Evolutionary conservation across 768 basidiomycete species (phyloP).

Genomic region (Suillus weaverae): DNA sequence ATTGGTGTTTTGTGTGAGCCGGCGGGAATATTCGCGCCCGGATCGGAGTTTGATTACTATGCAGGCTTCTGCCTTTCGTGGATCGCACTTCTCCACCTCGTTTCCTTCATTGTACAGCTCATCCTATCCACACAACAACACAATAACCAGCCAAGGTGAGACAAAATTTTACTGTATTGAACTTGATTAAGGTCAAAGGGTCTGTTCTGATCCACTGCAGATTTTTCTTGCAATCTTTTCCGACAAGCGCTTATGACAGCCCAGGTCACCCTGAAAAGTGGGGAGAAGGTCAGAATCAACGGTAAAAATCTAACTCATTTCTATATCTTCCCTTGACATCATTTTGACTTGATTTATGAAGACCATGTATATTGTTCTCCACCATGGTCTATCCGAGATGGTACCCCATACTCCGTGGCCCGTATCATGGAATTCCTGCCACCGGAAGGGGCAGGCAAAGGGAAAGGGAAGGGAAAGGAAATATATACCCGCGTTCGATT

Average conservation of each 20-base stretch:
- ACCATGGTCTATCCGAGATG: slow-evolving; percentile 88
- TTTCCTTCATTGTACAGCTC: slow-evolving; percentile 32
- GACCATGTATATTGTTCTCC: slow-evolving; percentile 98
- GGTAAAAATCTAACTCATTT: slow-evolving; percentile 49
- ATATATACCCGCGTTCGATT: slow-evolving; percentile 82
- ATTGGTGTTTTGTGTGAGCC: not conserved
- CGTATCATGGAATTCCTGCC: slow-evolving; percentile 97
- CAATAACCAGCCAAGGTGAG: slow-evolving; percentile 21
- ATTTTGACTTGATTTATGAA: slow-evolving; percentile 41
- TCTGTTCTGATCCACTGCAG: slow-evolving; percentile 8
- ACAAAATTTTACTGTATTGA: slow-evolving; percentile 18
- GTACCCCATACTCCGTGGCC: slow-evolving; percentile 93
- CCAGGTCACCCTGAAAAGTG: slow-evolving; percentile 69
- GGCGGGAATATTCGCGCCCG: slow-evolving; percentile 31
- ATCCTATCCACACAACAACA: slow-evolving; percentile 23
- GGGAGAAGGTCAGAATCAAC: slow-evolving; percentile 83
- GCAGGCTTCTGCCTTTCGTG: slow-evolving; percentile 30
- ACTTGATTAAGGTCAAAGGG: slow-evolving; percentile 2
- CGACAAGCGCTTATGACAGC: slow-evolving; percentile 24
- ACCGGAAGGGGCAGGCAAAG: slow-evolving; percentile 69
- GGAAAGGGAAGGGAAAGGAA: slow-evolving; percentile 64
- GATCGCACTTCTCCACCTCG: slow-evolving; percentile 37
- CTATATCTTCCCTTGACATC: slow-evolving; percentile 18
- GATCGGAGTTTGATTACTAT: slow-evolving; percentile 36
- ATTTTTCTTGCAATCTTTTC: slow-evolving; percentile 30